Evolutionary conservation across 495 filamentous ascomycete genomes (phyloP).

Genomic region (Trichoderma orchidacearum): DNA sequence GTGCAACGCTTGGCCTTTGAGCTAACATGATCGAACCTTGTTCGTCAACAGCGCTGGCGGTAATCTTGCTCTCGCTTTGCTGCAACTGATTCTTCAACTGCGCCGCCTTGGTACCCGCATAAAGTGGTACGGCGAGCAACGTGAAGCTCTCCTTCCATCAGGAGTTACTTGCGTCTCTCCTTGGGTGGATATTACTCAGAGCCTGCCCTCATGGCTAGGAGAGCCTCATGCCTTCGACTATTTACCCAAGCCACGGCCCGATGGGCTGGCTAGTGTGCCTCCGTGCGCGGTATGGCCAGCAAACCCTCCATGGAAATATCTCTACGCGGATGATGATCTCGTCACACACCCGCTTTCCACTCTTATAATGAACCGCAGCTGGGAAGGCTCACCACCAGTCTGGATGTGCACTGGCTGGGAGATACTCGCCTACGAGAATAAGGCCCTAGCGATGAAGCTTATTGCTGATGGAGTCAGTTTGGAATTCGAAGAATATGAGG

Average conservation of each 20-base stretch:
- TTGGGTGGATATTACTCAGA: slow-evolving; percentile 68
- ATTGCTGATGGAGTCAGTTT: slow-evolving; percentile 48
- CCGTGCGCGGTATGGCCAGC: slow-evolving; percentile 58
- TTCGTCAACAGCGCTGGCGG: slow-evolving; percentile 53
- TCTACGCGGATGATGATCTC: slow-evolving; percentile 52
- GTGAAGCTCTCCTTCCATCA: slow-evolving; percentile 52
- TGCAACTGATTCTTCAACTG: slow-evolving; percentile 63
- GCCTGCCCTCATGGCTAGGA: slow-evolving; percentile 50
- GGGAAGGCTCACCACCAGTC: slow-evolving; percentile 57
- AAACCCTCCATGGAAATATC: slow-evolving; percentile 48
- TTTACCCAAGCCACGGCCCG: slow-evolving; percentile 38
- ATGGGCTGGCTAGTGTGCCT: slow-evolving; percentile 25
- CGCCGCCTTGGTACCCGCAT: slow-evolving; percentile 38
- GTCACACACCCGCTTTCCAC: slow-evolving; percentile 65
- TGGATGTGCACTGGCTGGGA: slow-evolving; percentile 71
- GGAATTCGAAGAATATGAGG: slow-evolving; percentile 62
- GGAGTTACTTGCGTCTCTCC: slow-evolving; percentile 51
- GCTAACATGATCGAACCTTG: not conserved
- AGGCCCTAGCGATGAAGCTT: slow-evolving; percentile 45
- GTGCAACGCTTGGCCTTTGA: not conserved
- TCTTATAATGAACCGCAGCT: slow-evolving; percentile 48
- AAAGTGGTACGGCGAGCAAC: slow-evolving; percentile 45
- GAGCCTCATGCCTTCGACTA: slow-evolving; percentile 51
- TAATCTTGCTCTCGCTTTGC: slow-evolving; percentile 55
- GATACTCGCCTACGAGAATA: slow-evolving; percentile 58